Evolutionary conservation across 2,329 filamentous ascomycete genomes (phyloP), one percentile per base, ranked within the genome.

Genomic region (Colletotrichum noveboracense): DNA sequence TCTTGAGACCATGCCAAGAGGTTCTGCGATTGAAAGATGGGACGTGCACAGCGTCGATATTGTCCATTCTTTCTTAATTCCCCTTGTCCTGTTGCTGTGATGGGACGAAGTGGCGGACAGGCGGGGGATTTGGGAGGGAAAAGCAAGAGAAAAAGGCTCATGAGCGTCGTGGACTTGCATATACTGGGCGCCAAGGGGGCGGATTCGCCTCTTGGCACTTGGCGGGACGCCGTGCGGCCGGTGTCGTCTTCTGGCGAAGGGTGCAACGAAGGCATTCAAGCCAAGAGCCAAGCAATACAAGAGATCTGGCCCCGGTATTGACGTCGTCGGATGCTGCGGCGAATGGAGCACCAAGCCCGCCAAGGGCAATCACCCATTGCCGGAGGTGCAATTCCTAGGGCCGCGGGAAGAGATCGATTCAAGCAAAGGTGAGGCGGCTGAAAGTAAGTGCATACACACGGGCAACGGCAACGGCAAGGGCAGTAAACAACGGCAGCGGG

Each of bases 1-100:
- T 71, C 66, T 75, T 76, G 74, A 76, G 74, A 76, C 74, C 32
- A 66, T 66, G 74, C 74, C 74, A 76, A 76, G 74, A 61, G 65
- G 24, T 75, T 58, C 66, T 66, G 26, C 69, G 32, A 72, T 71
- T 58, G 70, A 28, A 52, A 36, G 36, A 28, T 66, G 60, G 71
- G 74, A 74, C 70, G 64, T 71, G 71, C 71, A 75, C 71, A 14
- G 52, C 71, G 52, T 66, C 58, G 38, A 48, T 72, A 61, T 66
- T 48, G 71, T 26, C 64, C 28, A 21, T 55, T 43, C 30, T 55
- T 52, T 74, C 34, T 36, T 48, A 65, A 55, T 38, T 58, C 30
- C 38, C 52, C 52, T 55, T 16, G 18, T 12, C 28, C n/a, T 52
- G 64, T 60, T 21, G 30, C 34, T 56, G 28, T 30, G 38, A 73